Evolutionary conservation across 2,329 filamentous ascomycete genomes (phyloP), one percentile per base, ranked within the genome.

Genomic region (Phoma herbarum): DNA sequence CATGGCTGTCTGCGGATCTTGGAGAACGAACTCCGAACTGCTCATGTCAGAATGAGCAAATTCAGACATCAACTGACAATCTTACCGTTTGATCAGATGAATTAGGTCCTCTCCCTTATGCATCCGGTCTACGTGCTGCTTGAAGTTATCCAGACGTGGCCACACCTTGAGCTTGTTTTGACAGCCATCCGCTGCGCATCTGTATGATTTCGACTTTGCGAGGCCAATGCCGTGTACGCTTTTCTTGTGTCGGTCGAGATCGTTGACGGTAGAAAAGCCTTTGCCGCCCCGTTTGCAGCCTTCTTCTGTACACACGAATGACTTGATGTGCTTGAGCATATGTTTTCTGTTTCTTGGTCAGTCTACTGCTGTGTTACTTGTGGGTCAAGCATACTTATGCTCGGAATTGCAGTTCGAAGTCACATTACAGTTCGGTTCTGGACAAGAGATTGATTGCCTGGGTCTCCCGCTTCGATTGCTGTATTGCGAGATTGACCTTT

Each of bases 91-190:
- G 48, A 86, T 77, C 7, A 87, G 71, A 1, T 78, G 71, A 0
- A 80, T 70, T 0, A 76, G 64, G 56, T 83, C 73, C 39, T 82
- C 77, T 4, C 82, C 72, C 1, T 71, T 61, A 73, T 97, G 93
- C 68, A 91, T 86, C 11, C 89, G 85, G 48, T 79, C 81, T 44
- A 96, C 82, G 72, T 97, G 93, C 33, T 89, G 87, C 60, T 88
- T 88, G 75, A 97, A 97, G 70, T 97, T 97, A 75, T 97, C 93
- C 49, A 88, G 81, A 22, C 93, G 86, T 0, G 90, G 89, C 91
- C 91, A 97, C 33, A 83, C 79, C 73, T 96, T 96, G 1, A 80
- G 80, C 61, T 82, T 88, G 23, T 80, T 84, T 23, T 78, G 81
- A 68, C 90, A 92, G 22, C 78, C 69, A 7, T 77, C 76, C 6